Conservation (phyloP, 257 asterid genomes). For the Gentiana dahurica region DNA sequence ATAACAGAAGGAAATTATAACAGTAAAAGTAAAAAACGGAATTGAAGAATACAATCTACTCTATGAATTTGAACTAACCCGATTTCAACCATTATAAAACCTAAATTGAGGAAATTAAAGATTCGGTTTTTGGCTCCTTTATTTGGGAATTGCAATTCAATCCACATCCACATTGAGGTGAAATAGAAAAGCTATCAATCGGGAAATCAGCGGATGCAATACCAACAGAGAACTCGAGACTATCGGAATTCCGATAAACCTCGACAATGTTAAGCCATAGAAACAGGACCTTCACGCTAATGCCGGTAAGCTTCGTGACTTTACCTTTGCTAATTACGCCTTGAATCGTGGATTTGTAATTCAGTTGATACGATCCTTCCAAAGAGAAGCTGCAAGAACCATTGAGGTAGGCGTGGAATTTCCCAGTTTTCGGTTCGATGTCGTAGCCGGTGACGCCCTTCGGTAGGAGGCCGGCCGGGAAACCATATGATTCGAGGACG, state of each 20-base stretch:
- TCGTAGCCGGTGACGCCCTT: constrained; percentile 53
- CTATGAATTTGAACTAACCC: no score
- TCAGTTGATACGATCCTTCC: constrained; percentile 25
- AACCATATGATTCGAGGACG: constrained; percentile 33
- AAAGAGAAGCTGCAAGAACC: no score
- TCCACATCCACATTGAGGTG: constrained; percentile 11
- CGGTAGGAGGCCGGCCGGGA: constrained; percentile 73
- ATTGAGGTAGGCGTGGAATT: constrained; percentile 4
- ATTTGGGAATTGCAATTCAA: constrained; percentile 38
- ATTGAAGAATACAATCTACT: no score
- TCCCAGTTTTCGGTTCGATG: constrained; percentile 49
- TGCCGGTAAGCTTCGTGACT: constrained; percentile 44
- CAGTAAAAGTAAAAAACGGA: no score
- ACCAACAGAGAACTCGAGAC: constrained; percentile 68
- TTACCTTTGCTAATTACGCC: constrained; percentile 41
- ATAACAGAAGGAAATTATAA: no score
- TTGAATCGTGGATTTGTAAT: constrained; percentile 44
- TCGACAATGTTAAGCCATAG: constrained; percentile 72
- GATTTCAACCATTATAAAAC: neutral
- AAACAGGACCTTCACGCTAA: constrained; percentile 55
- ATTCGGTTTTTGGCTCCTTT: constrained; percentile 13
- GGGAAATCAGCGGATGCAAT: constrained; percentile 61
- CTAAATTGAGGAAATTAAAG: constrained; percentile 27
- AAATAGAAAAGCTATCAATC: constrained; percentile 34
- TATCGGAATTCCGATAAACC: constrained; percentile 39